Evolutionary conservation across 2,329 filamentous ascomycete genomes (phyloP), one percentile per base, ranked within the genome.

Genomic region (Simplicillium aogashimaense): DNA sequence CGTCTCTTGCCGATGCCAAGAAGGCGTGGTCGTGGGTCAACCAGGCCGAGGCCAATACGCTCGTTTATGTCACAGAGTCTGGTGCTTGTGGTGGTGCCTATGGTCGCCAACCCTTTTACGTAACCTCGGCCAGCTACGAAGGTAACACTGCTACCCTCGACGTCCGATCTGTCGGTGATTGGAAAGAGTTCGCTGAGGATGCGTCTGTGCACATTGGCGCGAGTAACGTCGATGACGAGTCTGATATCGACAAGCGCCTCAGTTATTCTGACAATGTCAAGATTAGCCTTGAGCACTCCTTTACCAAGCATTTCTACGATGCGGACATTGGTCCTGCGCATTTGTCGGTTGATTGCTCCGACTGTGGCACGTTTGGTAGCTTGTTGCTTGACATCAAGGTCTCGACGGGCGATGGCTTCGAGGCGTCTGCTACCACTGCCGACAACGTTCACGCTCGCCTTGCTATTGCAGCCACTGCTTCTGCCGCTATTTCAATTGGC

Each of bases 241-340:
- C 11, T 14, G 33, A 15, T 18, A 34, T 40, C 3, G 16, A 7
- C 41, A 34, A 35, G 18, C 41, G 41, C 15, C 12, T 29, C 8
- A 43, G 41, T 34, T 39, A 40, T 38, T 34, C 35, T 14, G 39
- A 43, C n/a, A 43, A 43, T 34, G 38, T 36, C 38, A 43, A 43
- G 41, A 39, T 43, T 12, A 40, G 30, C 37, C 41, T 43, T 15
- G 41, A 43, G 38, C 41, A 35, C 38, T 17, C 17, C 37, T 43
- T 40, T 16, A 43, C 18, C 41, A 43, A 40, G 41, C 37, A 40
- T 37, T 43, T 43, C 15, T 43, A 43, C 41, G 37, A 43, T 29
- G 38, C 41, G 5, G 38, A 40, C 20, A 37, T 43, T 32, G 41
- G 41, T 16, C 41, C 41, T 16, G 41, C 41, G 10, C 41, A 43